phyloP scores from a whole-genome alignment of 202 grass and related monocot genomes.

The Panicum hallii region DNA sequence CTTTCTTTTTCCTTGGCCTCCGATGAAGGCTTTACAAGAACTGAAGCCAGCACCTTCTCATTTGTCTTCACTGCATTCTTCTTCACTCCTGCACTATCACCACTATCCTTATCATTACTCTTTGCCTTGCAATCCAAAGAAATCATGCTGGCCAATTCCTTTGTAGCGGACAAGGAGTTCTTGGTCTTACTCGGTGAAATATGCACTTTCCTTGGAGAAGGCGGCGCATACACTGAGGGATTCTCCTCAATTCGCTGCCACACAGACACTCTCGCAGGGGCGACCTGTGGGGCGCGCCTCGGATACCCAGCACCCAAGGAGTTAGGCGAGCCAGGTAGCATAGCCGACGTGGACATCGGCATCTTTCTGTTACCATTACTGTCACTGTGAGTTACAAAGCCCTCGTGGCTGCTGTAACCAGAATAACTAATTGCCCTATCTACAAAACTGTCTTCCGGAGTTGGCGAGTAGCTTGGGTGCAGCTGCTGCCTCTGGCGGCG shows the following conservation, averaged over 20 bases:
- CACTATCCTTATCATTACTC: constrained; percentile 45
- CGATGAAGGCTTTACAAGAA: constrained; percentile 58
- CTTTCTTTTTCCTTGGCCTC: constrained; percentile 56
- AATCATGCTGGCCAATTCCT: constrained; percentile 39
- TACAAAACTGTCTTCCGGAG: constrained; percentile 37
- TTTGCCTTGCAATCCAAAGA: constrained; percentile 51
- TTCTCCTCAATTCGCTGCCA: constrained; percentile 91
- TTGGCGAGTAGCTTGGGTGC: constrained; percentile 15
- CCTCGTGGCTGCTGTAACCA: constrained; percentile 14
- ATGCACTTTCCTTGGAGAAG: constrained; percentile 49
- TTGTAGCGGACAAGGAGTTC: constrained; percentile 33
- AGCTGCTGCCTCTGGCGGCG: constrained; percentile 41
- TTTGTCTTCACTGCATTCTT: constrained; percentile 63
- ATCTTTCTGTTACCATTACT: constrained; percentile 61
- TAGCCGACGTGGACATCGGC: constrained; percentile 14
- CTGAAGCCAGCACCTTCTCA: constrained; percentile 52
- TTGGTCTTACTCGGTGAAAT: constrained; percentile 57
- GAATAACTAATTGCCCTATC: constrained; percentile 40
- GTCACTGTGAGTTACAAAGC: constrained; percentile 28
- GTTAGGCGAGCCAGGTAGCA: constrained; percentile 28
- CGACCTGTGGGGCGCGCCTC: constrained; percentile 47
- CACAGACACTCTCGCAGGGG: constrained; percentile 75
- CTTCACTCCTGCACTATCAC: constrained; percentile 53
- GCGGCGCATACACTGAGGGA: constrained; percentile 24
- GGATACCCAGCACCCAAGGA: constrained; percentile 22